Base-by-base conservation (phyloP, 805 yeast species). In the Pichia californica region DNA sequence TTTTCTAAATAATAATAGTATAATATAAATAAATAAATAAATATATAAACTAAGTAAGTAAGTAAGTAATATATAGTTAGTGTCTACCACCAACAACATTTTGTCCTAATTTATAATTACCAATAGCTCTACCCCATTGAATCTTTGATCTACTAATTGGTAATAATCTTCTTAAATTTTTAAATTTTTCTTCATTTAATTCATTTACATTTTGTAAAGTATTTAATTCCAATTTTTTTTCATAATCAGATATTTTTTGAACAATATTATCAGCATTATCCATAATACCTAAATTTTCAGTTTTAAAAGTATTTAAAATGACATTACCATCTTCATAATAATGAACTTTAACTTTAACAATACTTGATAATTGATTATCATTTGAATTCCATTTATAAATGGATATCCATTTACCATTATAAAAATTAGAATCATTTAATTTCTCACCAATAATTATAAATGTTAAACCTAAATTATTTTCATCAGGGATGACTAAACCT, bases 281-380 rank as follows among this genome's bases (percentile, higher is more conserved):
- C 3, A 51, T 49, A 36, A 42, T 36, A n/a, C 55, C 42, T 7
- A 35, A 8, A 6, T 5, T 30, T 21, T 36, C 29, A 18, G 13
- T 15, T 5, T 18, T 18, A 18, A 23, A 18, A 2, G 80, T 69
- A 48, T 76, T 79, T 55, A 93, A 74, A 41, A 91, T 74, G 16
- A 91, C 98, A 57, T 91, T 91, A 26, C 99, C 99, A 53, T 91
- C 98, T 65, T 91, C 99, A 60, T 76, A 93, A 62, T 89, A 93
- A 63, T 91, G 99, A 32, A 89, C 83, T 51, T 86, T 89, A 27
- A 88, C 73, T 18, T 61, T 62, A 29, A 87, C 71, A 7, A 59
- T 58, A 5, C 95, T 96, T 3, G 51, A 52, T 14, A 84, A 48
- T 7, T 59, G 42, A 0, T 59, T 56, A 1, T 57, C 48, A 1